These are phyloP conservation scores for Teratosphaeriaceae sp. DNA, from an alignment of 2,329 filamentous ascomycete genomes.

Conservation along the genomic window DNA sequence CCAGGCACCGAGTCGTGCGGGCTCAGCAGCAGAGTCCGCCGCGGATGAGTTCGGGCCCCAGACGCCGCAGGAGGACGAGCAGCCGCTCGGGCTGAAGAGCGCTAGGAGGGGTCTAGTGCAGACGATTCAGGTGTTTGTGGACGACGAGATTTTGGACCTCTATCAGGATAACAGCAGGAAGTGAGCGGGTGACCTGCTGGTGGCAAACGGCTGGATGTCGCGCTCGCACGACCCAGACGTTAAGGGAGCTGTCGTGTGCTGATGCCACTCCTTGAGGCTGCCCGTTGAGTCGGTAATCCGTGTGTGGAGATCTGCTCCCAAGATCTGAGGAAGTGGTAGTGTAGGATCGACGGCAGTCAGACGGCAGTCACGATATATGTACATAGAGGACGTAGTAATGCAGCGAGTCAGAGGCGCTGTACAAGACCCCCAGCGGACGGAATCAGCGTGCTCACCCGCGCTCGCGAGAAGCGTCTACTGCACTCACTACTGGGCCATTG, in stretches of 20 bases:
- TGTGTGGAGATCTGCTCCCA: background rate
- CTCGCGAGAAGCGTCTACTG: no score
- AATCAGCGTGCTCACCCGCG: no score
- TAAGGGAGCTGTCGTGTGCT: no score
- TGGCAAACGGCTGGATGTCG: no score
- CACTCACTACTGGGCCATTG: no score
- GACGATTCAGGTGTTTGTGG: slow-evolving; percentile 21
- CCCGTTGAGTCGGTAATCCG: no score
- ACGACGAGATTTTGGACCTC: slow-evolving; percentile 15
- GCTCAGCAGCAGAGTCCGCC: background rate
- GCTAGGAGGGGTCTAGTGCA: slow-evolving; percentile 11
- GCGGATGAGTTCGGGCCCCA: background rate
- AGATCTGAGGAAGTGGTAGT: no score
- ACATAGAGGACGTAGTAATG: background rate
- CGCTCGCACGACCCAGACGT: no score
- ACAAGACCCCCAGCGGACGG: no score
- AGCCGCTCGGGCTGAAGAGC: slow-evolving; percentile 1
- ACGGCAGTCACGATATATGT: background rate
- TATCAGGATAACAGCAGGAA: slow-evolving; percentile 5
- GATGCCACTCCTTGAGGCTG: no score
- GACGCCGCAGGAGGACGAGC: background rate
- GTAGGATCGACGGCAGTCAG: background rate
- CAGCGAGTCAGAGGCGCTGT: no score
- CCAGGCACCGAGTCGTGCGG: background rate
- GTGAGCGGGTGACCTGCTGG: background rate